Base-by-base conservation (phyloP, 805 yeast species). In the Yarrowia phangngaensis region DNA sequence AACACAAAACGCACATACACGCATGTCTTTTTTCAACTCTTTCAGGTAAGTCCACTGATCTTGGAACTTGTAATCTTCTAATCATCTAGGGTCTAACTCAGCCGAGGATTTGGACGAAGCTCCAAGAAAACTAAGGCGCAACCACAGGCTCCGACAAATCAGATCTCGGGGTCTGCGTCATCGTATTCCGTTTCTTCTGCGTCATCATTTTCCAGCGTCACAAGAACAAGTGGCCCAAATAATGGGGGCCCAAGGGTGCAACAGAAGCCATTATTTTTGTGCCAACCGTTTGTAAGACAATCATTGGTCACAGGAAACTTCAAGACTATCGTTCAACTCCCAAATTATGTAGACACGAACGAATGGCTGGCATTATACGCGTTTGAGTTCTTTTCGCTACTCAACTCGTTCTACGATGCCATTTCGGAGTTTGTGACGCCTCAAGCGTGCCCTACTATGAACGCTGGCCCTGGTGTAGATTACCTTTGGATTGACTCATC, bases 311-410 rank as follows among this genome's bases (percentile, higher is more conserved):
- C 90, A 62, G 99, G 99, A 13, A 84, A 95, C 0, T 92, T 88
- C 70, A 88, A 85, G 60, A 89, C 98, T 1, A 92, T 92, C 55
- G 97, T 92, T 1, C 95, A 86, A 61, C 70, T 87, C 16, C 98
- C 99, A 14, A 87, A 86, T 61, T 90, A 90, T 61, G 97, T 94
- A 9, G 97, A 92, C 60, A 74, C 78, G 52, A 85, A 88, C 50
- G 99, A 92, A 64, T 92, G 99, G 99, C 71, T 92, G 13, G 96
- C 97, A 1, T 74, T 92, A 50, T 92, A 88, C 63, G 79, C 86
- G 6, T 89, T 89, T 65, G 98, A 92, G 65, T 77, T 86, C 56
- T 87, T 82, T 68, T 83, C 84, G 41, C 87, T 86, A 60, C 66
- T 92, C 51, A 83, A 84, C 56, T 92, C 84, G 61, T 88, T 90